Evolutionary conservation across 352 stramenopile genomes (phyloP).

Genomic region (Phytophthora palmivora): DNA sequence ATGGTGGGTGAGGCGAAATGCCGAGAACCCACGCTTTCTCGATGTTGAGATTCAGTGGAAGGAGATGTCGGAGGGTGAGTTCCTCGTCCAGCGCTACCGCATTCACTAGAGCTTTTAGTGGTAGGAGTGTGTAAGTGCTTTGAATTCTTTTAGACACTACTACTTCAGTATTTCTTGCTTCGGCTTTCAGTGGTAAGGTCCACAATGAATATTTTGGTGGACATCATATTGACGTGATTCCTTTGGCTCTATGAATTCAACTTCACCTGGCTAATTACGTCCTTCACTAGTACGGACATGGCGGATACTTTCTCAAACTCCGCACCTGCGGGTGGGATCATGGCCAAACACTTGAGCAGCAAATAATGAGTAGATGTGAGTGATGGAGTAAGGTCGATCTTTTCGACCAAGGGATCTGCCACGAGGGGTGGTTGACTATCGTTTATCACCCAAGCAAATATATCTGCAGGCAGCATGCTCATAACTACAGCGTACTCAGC

Average conservation of each 20-base stretch:
- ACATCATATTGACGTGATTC: conserved; percentile 4
- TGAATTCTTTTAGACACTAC: conserved; percentile 29
- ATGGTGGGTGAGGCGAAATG: conserved; percentile 90
- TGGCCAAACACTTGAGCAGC: conserved; percentile 67
- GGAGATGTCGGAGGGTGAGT: conserved; percentile 42
- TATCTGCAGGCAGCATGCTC: conserved; percentile 81
- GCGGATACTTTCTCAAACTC: conserved; percentile 74
- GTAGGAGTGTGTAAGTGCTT: conserved; percentile 21
- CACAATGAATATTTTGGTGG: neutral
- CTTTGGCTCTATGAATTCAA: conserved; percentile 34
- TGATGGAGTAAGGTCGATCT: conserved; percentile 72
- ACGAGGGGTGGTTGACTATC: conserved; percentile 60
- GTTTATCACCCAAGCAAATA: conserved; percentile 78
- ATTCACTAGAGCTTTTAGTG: conserved; percentile 67
- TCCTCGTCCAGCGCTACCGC: conserved; percentile 70
- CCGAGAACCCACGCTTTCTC: conserved; percentile 93
- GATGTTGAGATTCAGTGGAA: conserved; percentile 92
- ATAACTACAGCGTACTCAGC: conserved; percentile 81
- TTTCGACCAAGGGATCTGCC: conserved; percentile 66
- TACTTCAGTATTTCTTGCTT: conserved; percentile 24
- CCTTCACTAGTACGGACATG: conserved; percentile 89
- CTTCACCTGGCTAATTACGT: conserved; percentile 79
- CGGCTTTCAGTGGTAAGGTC: neutral
- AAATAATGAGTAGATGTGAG: conserved; percentile 81
- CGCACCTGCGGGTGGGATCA: conserved; percentile 47